Evolutionary conservation across 176 grass and related monocot species (phyloP), one percentile per base, ranked within the genome.

Genomic region (Ampelocalamus luodianensis): DNA sequence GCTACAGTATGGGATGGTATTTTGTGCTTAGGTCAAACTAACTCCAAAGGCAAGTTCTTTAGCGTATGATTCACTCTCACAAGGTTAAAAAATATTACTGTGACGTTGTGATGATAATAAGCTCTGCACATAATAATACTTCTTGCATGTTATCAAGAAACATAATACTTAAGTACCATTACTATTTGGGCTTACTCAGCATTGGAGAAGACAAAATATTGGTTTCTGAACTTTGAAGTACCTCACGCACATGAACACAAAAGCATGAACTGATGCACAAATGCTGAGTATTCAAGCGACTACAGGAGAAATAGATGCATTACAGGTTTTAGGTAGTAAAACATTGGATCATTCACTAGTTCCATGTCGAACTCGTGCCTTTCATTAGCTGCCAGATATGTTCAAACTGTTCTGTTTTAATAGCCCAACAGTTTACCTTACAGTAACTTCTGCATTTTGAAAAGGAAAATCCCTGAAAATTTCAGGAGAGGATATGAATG

Each of bases 371-470:
- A 54, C 26, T 45, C 34, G 51, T 77, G 26, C 7, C 18, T 71
- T 75, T 43, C 24, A 69, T 77, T 77, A 71, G 63, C 53, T 81
- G 43, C 44, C 40, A 42, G 81, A 62, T 55, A 83, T 32, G 22
- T 77, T n/a, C 29, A 26, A 49, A 6, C 29, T 32, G 16, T 38
- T 42, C 23, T 39, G 2, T 68, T 73, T 71, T 72, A 12, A 65
- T 36, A 77, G 15, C 50, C 38, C 83, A 85, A 27, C 27, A 46
- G 8, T 56, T 78, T 36, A 86, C 43, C 20, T 38, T 9, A 3
- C 12, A 80, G 39, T 58, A 40, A 53, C 45, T 51, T 76, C 24
- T 81, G 58, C n/a, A 10, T 65, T 45, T 43, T 56, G 39, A 15
- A 32, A 77, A 82, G 14, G 38, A 49, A 14, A 43, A 60, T 11